Conservation (phyloP, 2,329 filamentous ascomycete genomes). For the Parafenestella ontariensis region DNA sequence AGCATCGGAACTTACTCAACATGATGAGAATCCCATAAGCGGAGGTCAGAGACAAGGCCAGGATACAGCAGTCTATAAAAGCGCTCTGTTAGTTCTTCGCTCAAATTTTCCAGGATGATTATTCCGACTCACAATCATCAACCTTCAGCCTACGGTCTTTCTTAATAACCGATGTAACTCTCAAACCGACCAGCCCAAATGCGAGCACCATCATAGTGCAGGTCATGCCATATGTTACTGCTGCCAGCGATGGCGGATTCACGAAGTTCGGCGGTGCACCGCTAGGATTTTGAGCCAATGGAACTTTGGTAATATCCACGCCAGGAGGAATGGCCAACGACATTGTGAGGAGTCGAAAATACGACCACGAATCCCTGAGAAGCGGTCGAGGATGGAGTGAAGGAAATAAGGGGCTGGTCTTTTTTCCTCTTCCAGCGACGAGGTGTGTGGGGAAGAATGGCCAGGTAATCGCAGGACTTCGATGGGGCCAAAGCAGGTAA, state of each 20-base stretch:
- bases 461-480: no score
- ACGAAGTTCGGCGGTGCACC: not conserved
- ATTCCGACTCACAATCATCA: not conserved
- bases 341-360: not conserved
- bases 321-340: not conserved
- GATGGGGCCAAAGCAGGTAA: no score
- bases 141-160: not conserved
- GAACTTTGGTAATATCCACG: not conserved
- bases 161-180: not conserved
- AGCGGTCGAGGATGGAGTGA: not conserved
- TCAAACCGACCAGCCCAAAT: not conserved
- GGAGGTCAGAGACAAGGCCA: not conserved
- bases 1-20: not conserved
- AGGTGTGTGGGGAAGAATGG: no score
- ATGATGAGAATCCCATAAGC: constrained; percentile 3
- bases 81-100: not conserved
- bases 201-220: constrained; percentile 2
- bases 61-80: not conserved
- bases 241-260: not conserved
- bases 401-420: not conserved
- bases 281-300: not conserved
- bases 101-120: no score
- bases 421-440: no score
- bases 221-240: not conserved
- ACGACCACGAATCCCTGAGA: not conserved